phyloP scores from a whole-genome alignment of 2,329 filamentous ascomycete genomes.

The Colletotrichum destructivum region DNA sequence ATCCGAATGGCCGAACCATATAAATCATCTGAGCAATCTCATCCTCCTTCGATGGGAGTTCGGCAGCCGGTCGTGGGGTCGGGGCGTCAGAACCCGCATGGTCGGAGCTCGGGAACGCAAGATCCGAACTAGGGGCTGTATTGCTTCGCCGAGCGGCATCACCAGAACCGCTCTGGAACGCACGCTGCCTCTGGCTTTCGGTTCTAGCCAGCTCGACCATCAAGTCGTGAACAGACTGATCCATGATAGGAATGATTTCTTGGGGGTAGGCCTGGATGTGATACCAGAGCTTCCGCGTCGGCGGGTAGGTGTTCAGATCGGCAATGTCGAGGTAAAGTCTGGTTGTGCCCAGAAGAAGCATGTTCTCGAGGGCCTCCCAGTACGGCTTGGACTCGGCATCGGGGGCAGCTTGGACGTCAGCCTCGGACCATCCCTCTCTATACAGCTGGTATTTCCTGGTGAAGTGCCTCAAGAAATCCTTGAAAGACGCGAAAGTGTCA shows the following conservation, averaged over 20 bases:
- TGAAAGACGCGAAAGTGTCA: constrained; percentile 89
- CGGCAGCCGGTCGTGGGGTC: constrained; percentile 60
- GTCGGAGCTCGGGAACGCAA: constrained; percentile 86
- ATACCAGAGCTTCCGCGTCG: constrained; percentile 94
- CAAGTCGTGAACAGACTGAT: constrained; percentile 92
- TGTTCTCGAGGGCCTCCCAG: constrained; percentile 86
- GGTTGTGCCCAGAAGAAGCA: constrained; percentile 88
- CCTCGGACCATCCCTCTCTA: constrained; percentile 85
- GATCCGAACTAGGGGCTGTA: constrained; percentile 77
- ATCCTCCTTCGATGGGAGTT: constrained; percentile 77
- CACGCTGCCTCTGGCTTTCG: constrained; percentile 79
- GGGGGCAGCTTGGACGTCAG: constrained; percentile 78
- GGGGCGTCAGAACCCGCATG: constrained; percentile 64
- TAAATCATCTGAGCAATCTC: constrained; percentile 87
- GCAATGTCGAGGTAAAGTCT: constrained; percentile 90
- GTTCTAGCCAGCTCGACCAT: constrained; percentile 91
- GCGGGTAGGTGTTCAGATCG: constrained; percentile 93
- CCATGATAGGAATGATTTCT: constrained; percentile 97
- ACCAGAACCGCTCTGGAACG: constrained; percentile 70
- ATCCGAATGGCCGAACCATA: constrained; percentile 89
- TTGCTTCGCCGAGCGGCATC: constrained; percentile 52
- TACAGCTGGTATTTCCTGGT: constrained; percentile 95
- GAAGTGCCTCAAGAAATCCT: constrained; percentile 93
- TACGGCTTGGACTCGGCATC: constrained; percentile 87
- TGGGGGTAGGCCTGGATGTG: constrained; percentile 95